Percentiles rank a stretch among this genome's conserved stretches.
phyloP scores from a whole-genome alignment of 176 grass and related monocot genomes.

The Oryza glumipatula region DNA sequence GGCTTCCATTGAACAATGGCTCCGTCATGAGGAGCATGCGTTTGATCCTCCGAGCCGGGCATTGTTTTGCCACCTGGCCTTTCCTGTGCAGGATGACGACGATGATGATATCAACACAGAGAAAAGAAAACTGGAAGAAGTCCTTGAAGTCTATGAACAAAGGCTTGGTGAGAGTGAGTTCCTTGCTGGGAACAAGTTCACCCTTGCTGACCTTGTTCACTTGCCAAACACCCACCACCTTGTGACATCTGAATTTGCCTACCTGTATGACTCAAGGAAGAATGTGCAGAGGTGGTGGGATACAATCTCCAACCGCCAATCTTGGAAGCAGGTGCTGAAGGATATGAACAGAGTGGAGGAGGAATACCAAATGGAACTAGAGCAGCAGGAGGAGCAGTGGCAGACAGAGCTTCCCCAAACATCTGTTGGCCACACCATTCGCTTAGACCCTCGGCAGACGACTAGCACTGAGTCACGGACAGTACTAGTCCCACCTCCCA shows the following conservation, averaged over 20 bases:
- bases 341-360: slow-evolving; percentile 48
- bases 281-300: slow-evolving; percentile 91
- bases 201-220: slow-evolving; percentile 80
- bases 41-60: slow-evolving; percentile 82
- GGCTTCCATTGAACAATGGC: slow-evolving; percentile 97
- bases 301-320: slow-evolving; percentile 46
- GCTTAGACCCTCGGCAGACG: slow-evolving; percentile 27
- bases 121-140: slow-evolving; percentile 60
- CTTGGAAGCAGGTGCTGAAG: slow-evolving; percentile 65
- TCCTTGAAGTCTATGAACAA: slow-evolving; percentile 84
- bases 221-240: slow-evolving; percentile 67
- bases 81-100: slow-evolving; percentile 38
- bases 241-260: slow-evolving; percentile 46
- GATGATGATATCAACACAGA: slow-evolving; percentile 33
- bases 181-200: slow-evolving; percentile 79
- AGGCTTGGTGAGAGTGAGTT: slow-evolving; percentile 62
- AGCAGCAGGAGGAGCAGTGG: slow-evolving; percentile 24
- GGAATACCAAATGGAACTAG: slow-evolving; percentile 24
- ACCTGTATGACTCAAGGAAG: slow-evolving; percentile 78
- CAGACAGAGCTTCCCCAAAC: neutral
- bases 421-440: neutral
- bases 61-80: slow-evolving; percentile 77
- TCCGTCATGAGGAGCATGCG: slow-evolving; percentile 83
- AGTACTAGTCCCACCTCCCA: slow-evolving; percentile 38
- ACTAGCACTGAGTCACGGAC: slow-evolving; percentile 29